Conservation (phyloP, 2,329 filamentous ascomycete genomes). For the Ceratocystis eucalypticola region DNA sequence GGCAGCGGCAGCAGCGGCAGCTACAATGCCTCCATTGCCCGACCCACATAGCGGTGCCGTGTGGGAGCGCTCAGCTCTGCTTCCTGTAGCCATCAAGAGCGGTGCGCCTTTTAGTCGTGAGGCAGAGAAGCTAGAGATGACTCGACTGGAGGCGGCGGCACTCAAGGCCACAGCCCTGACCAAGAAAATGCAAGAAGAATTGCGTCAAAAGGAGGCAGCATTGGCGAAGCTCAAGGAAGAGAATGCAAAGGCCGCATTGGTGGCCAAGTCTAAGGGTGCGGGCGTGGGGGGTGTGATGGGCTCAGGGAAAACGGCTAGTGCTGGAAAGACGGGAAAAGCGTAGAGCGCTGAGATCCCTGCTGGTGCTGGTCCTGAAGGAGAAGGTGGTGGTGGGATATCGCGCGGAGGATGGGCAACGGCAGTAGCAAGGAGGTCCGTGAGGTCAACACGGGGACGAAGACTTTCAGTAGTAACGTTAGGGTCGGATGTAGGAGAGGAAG, state of each 20-base stretch:
- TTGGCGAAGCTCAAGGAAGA: constrained; percentile 48
- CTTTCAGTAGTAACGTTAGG: constrained; percentile 1
- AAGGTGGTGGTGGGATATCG: neutral
- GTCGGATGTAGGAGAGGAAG: constrained; percentile 3
- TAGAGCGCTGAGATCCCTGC: constrained; percentile 10
- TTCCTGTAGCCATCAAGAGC: constrained; percentile 53
- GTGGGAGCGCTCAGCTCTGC: constrained; percentile 57
- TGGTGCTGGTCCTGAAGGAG: neutral
- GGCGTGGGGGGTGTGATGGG: neutral
- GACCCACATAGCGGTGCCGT: constrained; percentile 35
- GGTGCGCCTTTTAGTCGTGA: constrained; percentile 61
- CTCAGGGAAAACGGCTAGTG: neutral
- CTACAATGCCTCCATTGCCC: constrained; percentile 29
- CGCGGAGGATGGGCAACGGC: neutral
- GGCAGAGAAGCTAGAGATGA: constrained; percentile 51
- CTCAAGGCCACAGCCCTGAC: constrained; percentile 49
- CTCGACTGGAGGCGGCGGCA: constrained; percentile 49
- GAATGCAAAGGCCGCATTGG: constrained; percentile 35
- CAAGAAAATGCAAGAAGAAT: constrained; percentile 43
- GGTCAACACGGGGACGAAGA: constrained; percentile 12
- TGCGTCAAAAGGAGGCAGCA: constrained; percentile 51
- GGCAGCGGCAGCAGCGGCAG: constrained; percentile 23
- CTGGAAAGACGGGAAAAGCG: constrained; percentile 9
- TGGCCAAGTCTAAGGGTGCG: constrained; percentile 22
- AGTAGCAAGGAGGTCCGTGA: constrained; percentile 7